phyloP scores from a whole-genome alignment of 2,329 filamentous ascomycete genomes.

The Aureobasidium sp. region DNA sequence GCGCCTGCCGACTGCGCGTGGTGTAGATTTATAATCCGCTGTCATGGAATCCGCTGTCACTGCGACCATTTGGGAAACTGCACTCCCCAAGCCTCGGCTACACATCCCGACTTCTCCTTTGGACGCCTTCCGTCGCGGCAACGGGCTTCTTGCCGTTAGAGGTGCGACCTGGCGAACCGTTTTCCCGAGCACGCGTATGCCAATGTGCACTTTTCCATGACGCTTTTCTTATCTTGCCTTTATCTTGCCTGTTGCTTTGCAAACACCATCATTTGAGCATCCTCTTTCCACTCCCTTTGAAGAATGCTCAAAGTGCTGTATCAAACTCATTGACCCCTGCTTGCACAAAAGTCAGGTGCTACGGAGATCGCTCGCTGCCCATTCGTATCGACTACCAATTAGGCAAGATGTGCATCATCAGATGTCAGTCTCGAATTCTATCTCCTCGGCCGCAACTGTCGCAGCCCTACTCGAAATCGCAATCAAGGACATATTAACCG shows the following conservation, averaged over 20 bases:
- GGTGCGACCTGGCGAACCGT: background rate
- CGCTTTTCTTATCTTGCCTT: background rate
- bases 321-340: background rate
- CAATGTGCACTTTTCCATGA: background rate
- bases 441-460: background rate
- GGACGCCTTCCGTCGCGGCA: background rate
- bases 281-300: background rate
- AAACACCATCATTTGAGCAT: background rate
- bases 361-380: background rate
- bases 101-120: background rate
- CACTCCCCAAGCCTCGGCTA: background rate
- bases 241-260: background rate
- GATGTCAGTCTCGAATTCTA: background rate
- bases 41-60: background rate
- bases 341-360: background rate
- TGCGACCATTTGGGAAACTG: background rate
- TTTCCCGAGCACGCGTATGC: background rate
- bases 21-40: constrained; percentile 1
- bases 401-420: background rate
- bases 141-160: background rate
- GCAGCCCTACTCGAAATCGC: background rate
- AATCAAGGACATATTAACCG: background rate
- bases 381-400: background rate
- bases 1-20: background rate
- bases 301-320: background rate